Conservation (phyloP, 345 rosid species). For the Abelmoschus esculentus region DNA sequence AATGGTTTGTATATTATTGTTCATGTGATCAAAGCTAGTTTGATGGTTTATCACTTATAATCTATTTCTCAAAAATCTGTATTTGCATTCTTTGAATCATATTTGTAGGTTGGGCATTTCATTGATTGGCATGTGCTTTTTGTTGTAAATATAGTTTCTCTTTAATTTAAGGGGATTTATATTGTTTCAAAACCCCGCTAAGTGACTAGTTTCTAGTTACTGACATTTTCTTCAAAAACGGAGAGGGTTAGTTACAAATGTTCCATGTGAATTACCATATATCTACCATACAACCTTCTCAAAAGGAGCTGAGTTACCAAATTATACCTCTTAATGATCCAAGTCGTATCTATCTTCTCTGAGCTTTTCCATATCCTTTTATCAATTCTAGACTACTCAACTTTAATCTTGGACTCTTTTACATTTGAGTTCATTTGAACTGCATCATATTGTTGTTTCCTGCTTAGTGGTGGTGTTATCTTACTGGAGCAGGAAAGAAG, state of each 20-base stretch:
- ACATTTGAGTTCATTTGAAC: background rate
- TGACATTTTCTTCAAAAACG: background rate
- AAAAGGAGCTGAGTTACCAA: background rate
- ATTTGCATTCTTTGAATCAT: background rate
- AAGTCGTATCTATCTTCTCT: background rate
- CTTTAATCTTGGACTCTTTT: background rate
- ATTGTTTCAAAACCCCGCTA: background rate
- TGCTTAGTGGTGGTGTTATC: background rate
- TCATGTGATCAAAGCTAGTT: slow-evolving; percentile 1
- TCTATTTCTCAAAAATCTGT: background rate
- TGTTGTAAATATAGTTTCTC: background rate
- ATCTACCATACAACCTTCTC: background rate
- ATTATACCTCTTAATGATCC: background rate
- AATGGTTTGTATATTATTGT: slow-evolving; percentile 48
- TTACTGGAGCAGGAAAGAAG: background rate
- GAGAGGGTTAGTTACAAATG: background rate
- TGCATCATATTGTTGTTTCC: background rate
- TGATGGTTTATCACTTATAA: background rate
- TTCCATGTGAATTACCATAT: background rate
- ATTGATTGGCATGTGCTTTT: background rate
- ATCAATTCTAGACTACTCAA: background rate
- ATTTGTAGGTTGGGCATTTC: background rate
- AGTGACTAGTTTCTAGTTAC: background rate
- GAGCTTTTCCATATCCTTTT: background rate
- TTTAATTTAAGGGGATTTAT: background rate